Evolutionary conservation across 805 yeast genomes (phyloP).

Genomic region (Myxozyma kluyveri): DNA sequence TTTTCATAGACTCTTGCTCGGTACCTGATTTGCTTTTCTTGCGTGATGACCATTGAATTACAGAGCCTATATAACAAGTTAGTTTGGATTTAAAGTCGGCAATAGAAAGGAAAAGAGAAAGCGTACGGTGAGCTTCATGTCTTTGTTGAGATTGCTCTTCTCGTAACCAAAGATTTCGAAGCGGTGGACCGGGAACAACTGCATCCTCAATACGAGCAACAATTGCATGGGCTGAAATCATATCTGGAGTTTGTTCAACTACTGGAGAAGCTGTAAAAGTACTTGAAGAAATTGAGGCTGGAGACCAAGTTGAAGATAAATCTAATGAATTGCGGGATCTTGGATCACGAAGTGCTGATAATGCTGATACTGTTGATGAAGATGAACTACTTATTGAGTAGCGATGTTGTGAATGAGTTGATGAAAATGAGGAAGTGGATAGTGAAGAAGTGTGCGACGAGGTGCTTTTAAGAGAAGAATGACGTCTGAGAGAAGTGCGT

Average conservation of each 20-base stretch:
- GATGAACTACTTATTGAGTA: neutral
- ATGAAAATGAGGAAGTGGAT: neutral
- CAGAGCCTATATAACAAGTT: conserved; percentile 9
- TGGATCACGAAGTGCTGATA: neutral
- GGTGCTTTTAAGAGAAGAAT: conserved; percentile 1
- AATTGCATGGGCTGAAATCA: conserved; percentile 7
- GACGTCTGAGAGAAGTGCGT: neutral
- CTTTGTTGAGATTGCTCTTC: conserved; percentile 9
- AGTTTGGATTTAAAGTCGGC: too few species aligned
- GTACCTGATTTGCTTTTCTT: neutral
- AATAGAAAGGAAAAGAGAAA: neutral
- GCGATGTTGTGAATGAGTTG: neutral
- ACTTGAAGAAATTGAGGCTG: too few species aligned
- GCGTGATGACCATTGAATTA: conserved; percentile 10
- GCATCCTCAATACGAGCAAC: conserved; percentile 20
- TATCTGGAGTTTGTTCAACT: neutral
- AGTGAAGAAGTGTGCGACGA: too few species aligned
- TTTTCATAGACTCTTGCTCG: too few species aligned
- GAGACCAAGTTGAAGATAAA: too few species aligned
- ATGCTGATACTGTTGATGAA: neutral
- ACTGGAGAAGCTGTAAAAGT: neutral
- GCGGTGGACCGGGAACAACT: conserved; percentile 26
- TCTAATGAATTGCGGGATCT: too few species aligned
- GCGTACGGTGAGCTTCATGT: neutral
- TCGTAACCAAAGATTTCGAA: conserved; percentile 24